Evolutionary conservation across 2,329 filamentous ascomycete species (phyloP), one percentile per base, ranked within the genome.

Genomic region (Pyricularia pennisetigena): DNA sequence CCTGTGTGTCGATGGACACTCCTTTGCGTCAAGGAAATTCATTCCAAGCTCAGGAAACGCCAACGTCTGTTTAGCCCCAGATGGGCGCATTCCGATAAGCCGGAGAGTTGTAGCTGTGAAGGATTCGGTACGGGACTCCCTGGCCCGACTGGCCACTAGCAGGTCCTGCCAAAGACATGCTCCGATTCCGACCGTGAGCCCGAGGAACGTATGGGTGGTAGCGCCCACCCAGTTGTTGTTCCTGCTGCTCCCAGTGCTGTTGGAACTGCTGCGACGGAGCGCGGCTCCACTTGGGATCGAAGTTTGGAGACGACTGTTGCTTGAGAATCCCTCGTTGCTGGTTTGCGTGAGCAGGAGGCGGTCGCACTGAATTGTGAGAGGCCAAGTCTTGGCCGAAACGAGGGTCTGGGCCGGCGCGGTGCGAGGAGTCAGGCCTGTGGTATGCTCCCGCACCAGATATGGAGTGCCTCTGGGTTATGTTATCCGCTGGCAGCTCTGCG

Each of bases 21-120:
- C 29, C 65, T 54, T 54, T n/a, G 20, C 6, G 4, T 16, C 16
- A 7, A 49, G 41, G 20, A 49, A 49, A 4, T 16, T 20, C 20
- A 5, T 20, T 49, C 16, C 14, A 20, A 14, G 41, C 41, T 49
- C 14, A 2, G 35, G 6, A 49, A 4, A 49, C 14, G 35, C 20
- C 35, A 20, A 49, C 14, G 7, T 3, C 16, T n/a, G 20, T 7
- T 76, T 70, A 85, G n/a, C 82, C 80, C 83, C 84, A 86, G n/a
- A 86, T 85, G 0, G 84, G 85, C 3, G 78, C 81, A 49, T 82
- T 79, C 30, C 80, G 80, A 72, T 87, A 87, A 6, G 85, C 83
- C 5, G 85, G 84, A 4, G 85, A 85, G 72, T 86, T 85, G 72
- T 87, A 86, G 75, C 84, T 86, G 75, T 87, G 85, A 9, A 86